Percentiles rank a stretch among this genome's conserved stretches.
phyloP scores from a whole-genome alignment of 2,329 filamentous ascomycete species.

The Simplicillium aogashimaense region DNA sequence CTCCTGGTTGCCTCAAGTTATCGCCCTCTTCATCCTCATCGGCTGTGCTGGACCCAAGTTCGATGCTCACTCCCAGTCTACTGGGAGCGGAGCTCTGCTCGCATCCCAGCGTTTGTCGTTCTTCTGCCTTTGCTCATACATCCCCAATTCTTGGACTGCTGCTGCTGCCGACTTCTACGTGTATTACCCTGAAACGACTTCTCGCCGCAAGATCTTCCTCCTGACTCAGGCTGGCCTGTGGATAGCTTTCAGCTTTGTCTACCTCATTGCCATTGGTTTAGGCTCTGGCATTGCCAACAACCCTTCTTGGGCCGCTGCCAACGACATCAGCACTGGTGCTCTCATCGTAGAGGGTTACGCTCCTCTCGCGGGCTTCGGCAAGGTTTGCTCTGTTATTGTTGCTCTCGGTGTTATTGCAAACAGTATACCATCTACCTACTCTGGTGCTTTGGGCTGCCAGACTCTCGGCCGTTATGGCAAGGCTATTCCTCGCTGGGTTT shows the following conservation, averaged over 20 bases:
- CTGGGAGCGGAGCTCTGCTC: slow-evolving; percentile 49
- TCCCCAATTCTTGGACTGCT: slow-evolving; percentile 48
- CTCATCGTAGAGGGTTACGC: slow-evolving; percentile 45
- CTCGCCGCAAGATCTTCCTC: slow-evolving; percentile 53
- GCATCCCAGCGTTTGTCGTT: slow-evolving; percentile 52
- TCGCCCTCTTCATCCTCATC: slow-evolving; percentile 64
- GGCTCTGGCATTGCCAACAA: slow-evolving; percentile 38
- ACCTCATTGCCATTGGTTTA: slow-evolving; percentile 49
- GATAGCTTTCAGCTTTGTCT: slow-evolving; percentile 50
- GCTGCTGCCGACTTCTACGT: slow-evolving; percentile 74
- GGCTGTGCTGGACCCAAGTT: slow-evolving; percentile 52
- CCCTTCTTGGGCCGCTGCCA: slow-evolving; percentile 39
- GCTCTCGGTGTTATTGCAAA: slow-evolving; percentile 46
- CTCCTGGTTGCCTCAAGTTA: slow-evolving; percentile 56
- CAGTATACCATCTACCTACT: slow-evolving; percentile 45
- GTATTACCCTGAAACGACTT: slow-evolving; percentile 58
- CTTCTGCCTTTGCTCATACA: slow-evolving; percentile 56
- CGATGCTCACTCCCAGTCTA: slow-evolving; percentile 54
- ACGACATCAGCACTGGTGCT: slow-evolving; percentile 41
- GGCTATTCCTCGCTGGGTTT: slow-evolving; percentile 41
- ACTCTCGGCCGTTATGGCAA: slow-evolving; percentile 44
- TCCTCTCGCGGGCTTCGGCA: slow-evolving; percentile 44
- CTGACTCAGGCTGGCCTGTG: slow-evolving; percentile 62
- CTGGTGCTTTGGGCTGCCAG: slow-evolving; percentile 48
- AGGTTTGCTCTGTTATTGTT: slow-evolving; percentile 45